A percentile compares a stretch with the other conserved stretches of the same genome.
phyloP scores from a whole-genome alignment of 2,329 filamentous ascomycete genomes.

The Trichoderma gracile region DNA sequence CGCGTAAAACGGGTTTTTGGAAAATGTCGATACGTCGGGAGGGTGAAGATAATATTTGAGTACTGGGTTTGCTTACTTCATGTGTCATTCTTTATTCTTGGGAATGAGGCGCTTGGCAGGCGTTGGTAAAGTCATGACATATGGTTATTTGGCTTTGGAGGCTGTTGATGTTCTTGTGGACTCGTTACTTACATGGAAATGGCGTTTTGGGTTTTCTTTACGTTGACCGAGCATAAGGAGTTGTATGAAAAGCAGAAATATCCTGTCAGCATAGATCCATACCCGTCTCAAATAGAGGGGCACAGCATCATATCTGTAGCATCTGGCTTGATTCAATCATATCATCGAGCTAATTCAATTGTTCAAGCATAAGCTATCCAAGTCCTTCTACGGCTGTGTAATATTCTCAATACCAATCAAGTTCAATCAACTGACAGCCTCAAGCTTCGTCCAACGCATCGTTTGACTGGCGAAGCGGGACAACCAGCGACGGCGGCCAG shows the following conservation, averaged over 20 bases:
- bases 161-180: slow-evolving; percentile 5
- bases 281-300: slow-evolving; percentile 7
- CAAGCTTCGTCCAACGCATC: not conserved
- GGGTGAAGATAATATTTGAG: not conserved
- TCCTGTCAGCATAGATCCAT: slow-evolving; percentile 11
- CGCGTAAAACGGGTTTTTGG: slow-evolving; percentile 28
- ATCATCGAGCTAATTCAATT: too few relatives aligned
- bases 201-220: slow-evolving; percentile 3
- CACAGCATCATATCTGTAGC: not conserved
- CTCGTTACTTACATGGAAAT: not conserved
- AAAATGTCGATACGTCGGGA: not conserved
- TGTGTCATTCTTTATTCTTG: not conserved
- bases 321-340: slow-evolving; percentile 5
- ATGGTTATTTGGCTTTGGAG: slow-evolving; percentile 1
- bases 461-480: not conserved
- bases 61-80: not conserved
- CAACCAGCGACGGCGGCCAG: not conserved
- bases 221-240: not conserved
- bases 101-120: not conserved
- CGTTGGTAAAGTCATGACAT: slow-evolving; percentile 6
- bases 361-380: too few relatives aligned
- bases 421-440: not conserved
- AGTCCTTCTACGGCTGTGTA: too few relatives aligned
- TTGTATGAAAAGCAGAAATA: not conserved
- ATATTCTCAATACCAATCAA: not conserved